Evolutionary conservation across 2,329 filamentous ascomycete species (phyloP), one percentile per base, ranked within the genome.

Genomic region (Fusarium sp.): DNA sequence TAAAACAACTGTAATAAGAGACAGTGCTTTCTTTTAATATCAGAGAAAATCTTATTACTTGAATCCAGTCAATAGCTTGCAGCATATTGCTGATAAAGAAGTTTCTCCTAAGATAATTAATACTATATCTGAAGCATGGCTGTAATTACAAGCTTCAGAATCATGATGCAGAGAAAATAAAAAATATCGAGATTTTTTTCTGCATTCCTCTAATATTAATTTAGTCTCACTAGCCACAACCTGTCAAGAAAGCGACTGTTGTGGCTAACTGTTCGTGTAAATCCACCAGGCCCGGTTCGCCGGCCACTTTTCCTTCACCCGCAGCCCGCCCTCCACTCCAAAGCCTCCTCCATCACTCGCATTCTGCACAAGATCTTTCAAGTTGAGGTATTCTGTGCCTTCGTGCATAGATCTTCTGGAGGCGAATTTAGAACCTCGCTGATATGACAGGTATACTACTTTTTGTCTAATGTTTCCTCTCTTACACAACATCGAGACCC

Each of bases 211-310:
- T 18, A n/a, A n/a, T n/a, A 34, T 42, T 16, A n/a, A 10, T 16
- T 44, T 22, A 32, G 30, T 16, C n/a, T 30, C 54, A 66, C 44
- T 38, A 66, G 63, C 63, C 63, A 66, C 63, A 50, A n/a, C 5
- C 14, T 58, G 46, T 34, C 27, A 29, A 38, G 24, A 38, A 66
- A 16, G 53, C 45, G 46, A 27, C 40, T 46, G 42, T 22, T 61
- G 63, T 66, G 63, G 63, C 63, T 67, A 20, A 25, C n/a, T 30
- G 32, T 42, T 24, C 32, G 55, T 67, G 49, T 67, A 72, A 74
- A 71, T 74, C 72, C 63, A 74, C 46, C 59, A 55, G 51, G 55
- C 50, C 71, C 58, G 60, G 72, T 73, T 74, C 72, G 72, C 66
- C 69, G 69, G 63, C 66, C 66, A 73, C 69, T 65, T 73, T 73